Conservation (phyloP, 441 rosid genomes). For the Erodium moschatum region DNA sequence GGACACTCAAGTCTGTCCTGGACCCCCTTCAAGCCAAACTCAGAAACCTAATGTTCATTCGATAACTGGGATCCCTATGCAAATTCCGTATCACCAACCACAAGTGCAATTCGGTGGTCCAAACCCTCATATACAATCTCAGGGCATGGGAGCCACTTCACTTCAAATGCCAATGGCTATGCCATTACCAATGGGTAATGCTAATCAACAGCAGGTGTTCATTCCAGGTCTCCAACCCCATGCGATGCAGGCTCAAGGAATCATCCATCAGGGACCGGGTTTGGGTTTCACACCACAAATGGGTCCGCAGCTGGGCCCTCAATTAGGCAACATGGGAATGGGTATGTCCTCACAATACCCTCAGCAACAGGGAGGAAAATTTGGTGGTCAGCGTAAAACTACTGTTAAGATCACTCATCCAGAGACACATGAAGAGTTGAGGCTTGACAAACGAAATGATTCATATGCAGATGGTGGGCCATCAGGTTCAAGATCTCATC, state of each 20-base stretch:
- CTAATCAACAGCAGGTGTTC: slow-evolving; percentile 70
- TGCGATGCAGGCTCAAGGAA: slow-evolving; percentile 69
- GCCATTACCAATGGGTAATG: slow-evolving; percentile 55
- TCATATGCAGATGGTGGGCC: neutral
- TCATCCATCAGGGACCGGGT: slow-evolving; percentile 83
- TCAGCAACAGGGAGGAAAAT: slow-evolving; percentile 71
- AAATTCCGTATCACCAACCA: slow-evolving; percentile 59
- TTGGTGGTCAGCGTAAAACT: slow-evolving; percentile 53
- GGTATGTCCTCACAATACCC: slow-evolving; percentile 53
- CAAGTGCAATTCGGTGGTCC: slow-evolving; percentile 71
- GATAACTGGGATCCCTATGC: slow-evolving; percentile 57
- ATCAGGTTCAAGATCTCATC: no score
- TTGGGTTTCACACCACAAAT: slow-evolving; percentile 55
- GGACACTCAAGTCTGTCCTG: slow-evolving; percentile 38
- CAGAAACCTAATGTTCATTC: slow-evolving; percentile 53
- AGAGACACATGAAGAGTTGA: slow-evolving; percentile 84
- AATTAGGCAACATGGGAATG: slow-evolving; percentile 60
- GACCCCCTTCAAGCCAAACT: slow-evolving; percentile 37
- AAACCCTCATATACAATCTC: slow-evolving; percentile 65
- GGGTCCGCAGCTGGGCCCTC: slow-evolving; percentile 60
- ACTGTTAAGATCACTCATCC: slow-evolving; percentile 87
- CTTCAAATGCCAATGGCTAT: slow-evolving; percentile 69
- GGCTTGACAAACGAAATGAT: slow-evolving; percentile 66
- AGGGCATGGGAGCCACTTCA: slow-evolving; percentile 45
- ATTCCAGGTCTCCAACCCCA: slow-evolving; percentile 71